Percentiles rank a stretch among this genome's conserved stretches.
phyloP scores from a whole-genome alignment of 225 moss, liverwort and hornwort genomes.

The Physcomitrellopsis africana region DNA sequence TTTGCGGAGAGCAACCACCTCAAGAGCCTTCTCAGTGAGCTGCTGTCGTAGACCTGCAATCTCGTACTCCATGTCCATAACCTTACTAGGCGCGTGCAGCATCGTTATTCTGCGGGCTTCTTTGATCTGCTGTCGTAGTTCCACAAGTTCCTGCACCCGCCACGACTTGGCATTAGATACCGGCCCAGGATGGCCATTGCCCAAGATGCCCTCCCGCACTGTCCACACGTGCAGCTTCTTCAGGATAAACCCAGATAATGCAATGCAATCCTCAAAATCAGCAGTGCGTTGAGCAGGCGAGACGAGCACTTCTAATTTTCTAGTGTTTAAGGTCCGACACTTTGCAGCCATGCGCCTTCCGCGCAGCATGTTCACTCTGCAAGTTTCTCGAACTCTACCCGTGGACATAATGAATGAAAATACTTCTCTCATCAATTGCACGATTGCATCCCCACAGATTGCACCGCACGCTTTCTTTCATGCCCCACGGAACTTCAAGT shows the following conservation, averaged over 20 bases:
- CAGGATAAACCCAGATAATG: neutral
- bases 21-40: constrained; percentile 53
- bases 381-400: neutral
- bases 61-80: constrained; percentile 72
- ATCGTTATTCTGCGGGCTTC: constrained; percentile 68
- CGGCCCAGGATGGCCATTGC: neutral
- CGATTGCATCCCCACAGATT: neutral
- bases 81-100: constrained; percentile 70
- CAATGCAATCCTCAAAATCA: neutral
- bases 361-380: too few relatives aligned
- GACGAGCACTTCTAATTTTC: too few relatives aligned
- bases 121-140: constrained; percentile 50
- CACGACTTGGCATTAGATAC: neutral
- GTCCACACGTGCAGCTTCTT: neutral
- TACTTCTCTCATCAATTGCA: too few relatives aligned
- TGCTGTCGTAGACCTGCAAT: constrained; percentile 58
- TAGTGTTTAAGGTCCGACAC: too few relatives aligned
- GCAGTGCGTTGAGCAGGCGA: too few relatives aligned
- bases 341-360: too few relatives aligned
- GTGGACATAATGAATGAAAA: neutral
- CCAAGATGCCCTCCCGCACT: neutral
- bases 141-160: constrained; percentile 54
- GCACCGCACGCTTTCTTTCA: neutral
- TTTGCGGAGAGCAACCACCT: constrained; percentile 54
- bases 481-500: neutral